Evolutionary conservation across 805 yeast genomes (phyloP).

Genomic region (Saccharomycopsis microspora): DNA sequence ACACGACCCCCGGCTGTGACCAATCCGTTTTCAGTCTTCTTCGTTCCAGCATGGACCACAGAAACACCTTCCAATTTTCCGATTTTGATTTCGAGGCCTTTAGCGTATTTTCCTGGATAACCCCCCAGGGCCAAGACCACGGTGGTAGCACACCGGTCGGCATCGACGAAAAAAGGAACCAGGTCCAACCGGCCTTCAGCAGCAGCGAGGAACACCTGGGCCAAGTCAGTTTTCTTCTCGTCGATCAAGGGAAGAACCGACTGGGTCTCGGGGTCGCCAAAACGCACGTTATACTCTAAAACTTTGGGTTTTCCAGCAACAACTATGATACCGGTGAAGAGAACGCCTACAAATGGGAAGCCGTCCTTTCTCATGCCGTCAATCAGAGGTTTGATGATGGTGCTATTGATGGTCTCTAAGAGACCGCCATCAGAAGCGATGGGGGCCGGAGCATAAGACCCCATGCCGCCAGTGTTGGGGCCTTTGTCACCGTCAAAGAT

Average conservation of each 20-base stretch:
- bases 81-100: slow-evolving; percentile 77
- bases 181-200: slow-evolving; percentile 92
- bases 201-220: slow-evolving; percentile 85
- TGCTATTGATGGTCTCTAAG: slow-evolving; percentile 54
- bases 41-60: slow-evolving; percentile 97
- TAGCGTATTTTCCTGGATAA: slow-evolving; percentile 78
- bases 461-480: slow-evolving; percentile 98
- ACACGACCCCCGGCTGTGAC: slow-evolving; percentile 96
- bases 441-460: slow-evolving; percentile 98
- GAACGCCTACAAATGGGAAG: slow-evolving; percentile 87
- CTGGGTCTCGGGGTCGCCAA: slow-evolving; percentile 99
- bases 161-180: slow-evolving; percentile 43
- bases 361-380: slow-evolving; percentile 96
- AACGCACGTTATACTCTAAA: slow-evolving; percentile 92
- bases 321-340: slow-evolving; percentile 92
- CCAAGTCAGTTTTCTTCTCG: slow-evolving; percentile 70
- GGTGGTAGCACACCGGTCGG: slow-evolving; percentile 65
- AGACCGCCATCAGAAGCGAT: slow-evolving; percentile 65
- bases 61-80: slow-evolving; percentile 39
- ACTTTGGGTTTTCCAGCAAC: slow-evolving; percentile 79
- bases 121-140: slow-evolving; percentile 97
- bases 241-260: slow-evolving; percentile 82
- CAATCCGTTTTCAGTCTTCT: slow-evolving; percentile 33
- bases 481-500: slow-evolving; percentile 90
- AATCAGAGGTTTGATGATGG: slow-evolving; percentile 82